A percentile compares a stretch with the other conserved stretches of the same genome.
Conservation (phyloP, 768 basidiomycete genomes). For the Amanita thiersii region DNA sequence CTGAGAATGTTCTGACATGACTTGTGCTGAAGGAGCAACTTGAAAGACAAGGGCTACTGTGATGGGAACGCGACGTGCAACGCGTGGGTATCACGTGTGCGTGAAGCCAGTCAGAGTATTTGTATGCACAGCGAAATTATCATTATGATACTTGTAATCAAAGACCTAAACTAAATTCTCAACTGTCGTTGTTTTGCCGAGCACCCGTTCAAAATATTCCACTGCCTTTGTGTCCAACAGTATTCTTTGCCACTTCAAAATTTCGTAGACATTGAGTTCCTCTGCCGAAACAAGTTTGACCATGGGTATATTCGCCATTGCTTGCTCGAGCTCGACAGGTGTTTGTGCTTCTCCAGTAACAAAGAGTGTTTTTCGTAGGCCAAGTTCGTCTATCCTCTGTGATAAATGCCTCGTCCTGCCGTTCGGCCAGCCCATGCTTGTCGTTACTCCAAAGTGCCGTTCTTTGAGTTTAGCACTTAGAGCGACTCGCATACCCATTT, state of each 20-base stretch:
- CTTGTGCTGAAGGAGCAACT: conserved; percentile 2
- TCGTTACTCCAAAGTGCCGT: conserved; percentile 66
- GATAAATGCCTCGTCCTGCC: conserved; percentile 65
- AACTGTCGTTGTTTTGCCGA: conserved; percentile 36
- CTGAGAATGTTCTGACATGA: conserved; percentile 53
- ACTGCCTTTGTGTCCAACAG: conserved; percentile 79
- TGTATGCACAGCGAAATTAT: neutral
- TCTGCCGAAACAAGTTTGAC: conserved; percentile 56
- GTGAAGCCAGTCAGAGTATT: conserved; percentile 9
- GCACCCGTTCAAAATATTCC: conserved; percentile 62
- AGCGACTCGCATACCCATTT: conserved; percentile 90
- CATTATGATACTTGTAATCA: no score
- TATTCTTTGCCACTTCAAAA: conserved; percentile 76
- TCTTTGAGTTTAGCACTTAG: conserved; percentile 78
- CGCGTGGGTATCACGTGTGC: conserved; percentile 23
- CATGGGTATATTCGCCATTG: conserved; percentile 64
- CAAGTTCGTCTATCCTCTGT: conserved; percentile 52
- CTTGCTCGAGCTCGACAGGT: conserved; percentile 47
- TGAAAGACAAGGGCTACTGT: conserved; percentile 3
- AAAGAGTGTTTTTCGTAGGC: conserved; percentile 70
- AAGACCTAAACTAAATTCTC: no score
- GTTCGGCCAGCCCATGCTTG: conserved; percentile 61
- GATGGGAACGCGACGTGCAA: conserved; percentile 13
- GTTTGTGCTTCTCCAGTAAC: conserved; percentile 55
- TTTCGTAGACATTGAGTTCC: conserved; percentile 72